Conservation (phyloP, 164 flowering plant species). For the Brasenia schreberi region DNA sequence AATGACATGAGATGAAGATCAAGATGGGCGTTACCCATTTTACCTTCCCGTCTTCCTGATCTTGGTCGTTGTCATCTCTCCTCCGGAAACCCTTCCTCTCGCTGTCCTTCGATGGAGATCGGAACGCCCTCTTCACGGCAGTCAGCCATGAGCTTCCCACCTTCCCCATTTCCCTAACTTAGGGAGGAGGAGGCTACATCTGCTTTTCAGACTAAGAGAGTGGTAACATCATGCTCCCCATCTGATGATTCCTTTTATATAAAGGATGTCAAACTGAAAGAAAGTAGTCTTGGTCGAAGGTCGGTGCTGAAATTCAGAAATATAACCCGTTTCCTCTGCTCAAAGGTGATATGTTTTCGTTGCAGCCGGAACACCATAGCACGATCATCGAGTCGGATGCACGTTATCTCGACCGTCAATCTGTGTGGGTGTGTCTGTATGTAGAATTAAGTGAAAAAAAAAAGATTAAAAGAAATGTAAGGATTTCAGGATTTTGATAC, state of each 20-base stretch:
- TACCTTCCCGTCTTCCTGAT: conserved; percentile 50
- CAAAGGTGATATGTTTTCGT: neutral
- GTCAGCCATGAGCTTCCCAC: conserved; percentile 52
- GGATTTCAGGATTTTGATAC: too few relatives aligned
- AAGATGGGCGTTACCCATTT: conserved; percentile 4
- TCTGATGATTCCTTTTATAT: too few relatives aligned
- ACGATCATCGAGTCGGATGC: conserved; percentile 7
- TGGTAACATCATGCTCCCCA: neutral
- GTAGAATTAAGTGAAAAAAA: conserved; percentile 1
- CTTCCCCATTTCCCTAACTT: conserved; percentile 25
- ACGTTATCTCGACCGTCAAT: too few relatives aligned
- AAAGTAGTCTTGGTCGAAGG: neutral
- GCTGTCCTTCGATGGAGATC: conserved; percentile 60
- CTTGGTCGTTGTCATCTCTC: conserved; percentile 37
- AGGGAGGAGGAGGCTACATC: neutral
- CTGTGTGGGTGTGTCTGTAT: too few relatives aligned
- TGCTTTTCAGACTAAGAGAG: neutral
- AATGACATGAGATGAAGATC: conserved; percentile 1
- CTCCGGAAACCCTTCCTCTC: conserved; percentile 26
- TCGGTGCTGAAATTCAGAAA: neutral
- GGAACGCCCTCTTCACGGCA: conserved; percentile 60
- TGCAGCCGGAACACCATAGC: too few relatives aligned
- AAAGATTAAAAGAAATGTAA: too few relatives aligned
- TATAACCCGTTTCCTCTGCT: too few relatives aligned
- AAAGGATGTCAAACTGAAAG: neutral